Percentiles rank a stretch among this genome's conserved stretches.
These are phyloP conservation scores for Erodium chrysanthum DNA, from an alignment of 441 rosid species.

Conservation along the genomic window DNA sequence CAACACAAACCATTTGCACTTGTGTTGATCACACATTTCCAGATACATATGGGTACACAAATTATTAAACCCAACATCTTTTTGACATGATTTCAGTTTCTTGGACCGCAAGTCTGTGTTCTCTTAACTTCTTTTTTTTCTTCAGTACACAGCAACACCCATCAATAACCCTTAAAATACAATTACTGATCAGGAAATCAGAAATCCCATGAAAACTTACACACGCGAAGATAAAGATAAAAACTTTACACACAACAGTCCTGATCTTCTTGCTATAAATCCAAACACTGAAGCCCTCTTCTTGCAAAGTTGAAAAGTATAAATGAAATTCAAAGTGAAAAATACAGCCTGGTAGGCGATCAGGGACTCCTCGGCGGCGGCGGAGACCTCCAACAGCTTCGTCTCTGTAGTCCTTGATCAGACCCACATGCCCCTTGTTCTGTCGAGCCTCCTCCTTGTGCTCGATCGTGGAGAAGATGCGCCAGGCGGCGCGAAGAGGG, in stretches of 20 bases:
- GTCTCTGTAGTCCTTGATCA: conserved; percentile 35
- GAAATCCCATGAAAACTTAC: neutral
- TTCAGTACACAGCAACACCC: neutral
- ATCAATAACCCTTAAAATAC: neutral
- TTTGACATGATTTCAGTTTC: neutral
- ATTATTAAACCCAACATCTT: neutral
- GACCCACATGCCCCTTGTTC: conserved; percentile 44
- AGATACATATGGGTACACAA: neutral
- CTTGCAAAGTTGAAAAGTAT: neutral
- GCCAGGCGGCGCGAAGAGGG: conserved; percentile 41
- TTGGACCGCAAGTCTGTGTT: neutral
- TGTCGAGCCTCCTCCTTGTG: conserved; percentile 27
- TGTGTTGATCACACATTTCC: neutral
- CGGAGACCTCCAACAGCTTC: conserved; percentile 31
- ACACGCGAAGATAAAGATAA: neutral
- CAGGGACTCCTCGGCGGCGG: conserved; percentile 37
- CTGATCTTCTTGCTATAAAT: neutral
- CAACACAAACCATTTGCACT: neutral
- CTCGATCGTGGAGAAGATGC: conserved; percentile 29
- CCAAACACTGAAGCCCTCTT: neutral
- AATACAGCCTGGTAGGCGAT: conserved; percentile 31
- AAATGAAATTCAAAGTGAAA: neutral
- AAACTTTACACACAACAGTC: neutral
- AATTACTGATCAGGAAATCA: neutral
- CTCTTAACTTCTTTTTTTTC: neutral